A percentile compares a stretch with the other conserved stretches of the same genome.
Conservation (phyloP, 352 stramenopile species). For the Phytopythium helicoides region DNA sequence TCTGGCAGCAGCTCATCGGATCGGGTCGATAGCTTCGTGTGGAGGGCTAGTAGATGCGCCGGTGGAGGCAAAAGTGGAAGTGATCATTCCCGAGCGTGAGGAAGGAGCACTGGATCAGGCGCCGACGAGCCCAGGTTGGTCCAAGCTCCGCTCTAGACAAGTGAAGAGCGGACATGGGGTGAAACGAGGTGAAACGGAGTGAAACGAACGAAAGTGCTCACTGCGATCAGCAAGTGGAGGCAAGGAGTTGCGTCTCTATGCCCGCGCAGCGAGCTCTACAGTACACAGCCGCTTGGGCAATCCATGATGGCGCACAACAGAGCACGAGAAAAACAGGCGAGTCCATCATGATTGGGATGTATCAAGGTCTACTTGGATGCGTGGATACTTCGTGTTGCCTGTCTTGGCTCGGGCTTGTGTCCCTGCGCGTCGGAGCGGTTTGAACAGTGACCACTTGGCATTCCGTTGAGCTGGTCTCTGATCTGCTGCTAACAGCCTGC, state of each 20-base stretch:
- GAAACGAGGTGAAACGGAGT: constrained; percentile 1
- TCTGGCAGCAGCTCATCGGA: constrained; percentile 15
- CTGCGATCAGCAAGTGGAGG: too few species aligned
- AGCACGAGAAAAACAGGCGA: too few species aligned
- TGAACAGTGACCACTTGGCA: too few species aligned
- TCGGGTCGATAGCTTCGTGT: neutral
- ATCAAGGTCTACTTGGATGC: neutral
- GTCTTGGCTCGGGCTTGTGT: too few species aligned
- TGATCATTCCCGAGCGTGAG: constrained; percentile 5
- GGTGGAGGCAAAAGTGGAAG: constrained; percentile 8
- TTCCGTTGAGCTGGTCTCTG: too few species aligned
- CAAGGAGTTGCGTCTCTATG: constrained; percentile 5
- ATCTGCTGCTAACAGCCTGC: too few species aligned
- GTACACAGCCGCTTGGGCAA: too few species aligned
- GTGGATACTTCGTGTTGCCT: too few species aligned
- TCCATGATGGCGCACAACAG: too few species aligned
- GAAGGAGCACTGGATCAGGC: neutral
- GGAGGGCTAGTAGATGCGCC: neutral
- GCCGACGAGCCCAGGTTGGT: neutral
- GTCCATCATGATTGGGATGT: neutral
- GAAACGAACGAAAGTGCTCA: constrained; percentile 8
- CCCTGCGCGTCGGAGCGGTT: too few species aligned
- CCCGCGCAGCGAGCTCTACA: neutral
- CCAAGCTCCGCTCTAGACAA: neutral
- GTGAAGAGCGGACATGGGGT: constrained; percentile 3